Percentiles rank a stretch among this genome's conserved stretches.
These are phyloP conservation scores for Camellia sinensis DNA, from an alignment of 148 eudicot genomes.

Conservation along the genomic window DNA sequence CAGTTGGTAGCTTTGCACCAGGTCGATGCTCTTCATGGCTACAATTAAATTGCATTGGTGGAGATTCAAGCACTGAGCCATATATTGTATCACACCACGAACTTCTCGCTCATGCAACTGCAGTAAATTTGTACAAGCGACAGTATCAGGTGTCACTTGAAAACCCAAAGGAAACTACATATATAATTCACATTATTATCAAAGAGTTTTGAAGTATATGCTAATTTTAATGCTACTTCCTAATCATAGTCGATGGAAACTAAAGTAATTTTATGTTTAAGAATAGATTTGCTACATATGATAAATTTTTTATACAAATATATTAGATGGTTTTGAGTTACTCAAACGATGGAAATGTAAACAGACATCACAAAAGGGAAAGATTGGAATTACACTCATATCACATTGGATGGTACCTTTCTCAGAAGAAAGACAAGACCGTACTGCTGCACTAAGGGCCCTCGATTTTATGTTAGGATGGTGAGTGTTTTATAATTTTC, in stretches of 20 bases:
- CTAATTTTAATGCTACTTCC: too few species aligned
- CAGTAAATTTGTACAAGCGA: not conserved
- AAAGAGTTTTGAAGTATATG: too few species aligned
- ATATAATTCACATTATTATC: too few species aligned
- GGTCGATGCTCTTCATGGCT: constrained; percentile 12
- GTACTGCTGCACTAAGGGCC: constrained; percentile 36
- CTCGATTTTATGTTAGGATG: constrained; percentile 61
- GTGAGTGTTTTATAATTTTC: constrained; percentile 21
- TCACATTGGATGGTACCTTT: constrained; percentile 47
- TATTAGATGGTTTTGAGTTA: too few species aligned
- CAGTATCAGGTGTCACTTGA: not conserved
- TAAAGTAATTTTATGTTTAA: too few species aligned
- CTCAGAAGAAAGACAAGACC: constrained; percentile 22
- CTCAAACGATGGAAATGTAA: too few species aligned
- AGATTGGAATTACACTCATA: constrained; percentile 46
- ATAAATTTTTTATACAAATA: too few species aligned
- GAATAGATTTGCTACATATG: too few species aligned
- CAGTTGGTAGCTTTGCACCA: not conserved
- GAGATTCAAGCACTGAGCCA: not conserved
- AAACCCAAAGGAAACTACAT: not conserved
- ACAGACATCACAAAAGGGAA: constrained; percentile 47
- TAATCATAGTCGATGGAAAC: too few species aligned
- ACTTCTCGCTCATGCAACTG: not conserved
- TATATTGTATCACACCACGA: not conserved
- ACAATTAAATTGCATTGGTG: not conserved